A percentile compares a stretch with the other conserved stretches of the same genome.
Evolutionary conservation across 1,284 basidiomycete genomes (phyloP).

Genomic region (Thecaphora frezii): DNA sequence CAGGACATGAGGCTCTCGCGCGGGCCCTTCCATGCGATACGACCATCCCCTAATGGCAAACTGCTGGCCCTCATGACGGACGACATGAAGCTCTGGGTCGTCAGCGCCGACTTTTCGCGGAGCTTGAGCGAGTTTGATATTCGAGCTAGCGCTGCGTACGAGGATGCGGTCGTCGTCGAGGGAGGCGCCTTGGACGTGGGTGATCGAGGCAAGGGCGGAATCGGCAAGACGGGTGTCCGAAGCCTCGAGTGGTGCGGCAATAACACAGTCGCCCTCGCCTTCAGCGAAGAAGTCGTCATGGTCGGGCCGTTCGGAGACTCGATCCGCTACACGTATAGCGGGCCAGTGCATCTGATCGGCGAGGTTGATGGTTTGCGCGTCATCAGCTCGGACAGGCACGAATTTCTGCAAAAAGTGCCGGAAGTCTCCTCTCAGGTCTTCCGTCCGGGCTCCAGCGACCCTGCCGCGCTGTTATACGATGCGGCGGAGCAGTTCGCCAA

Average conservation of each 20-base stretch:
- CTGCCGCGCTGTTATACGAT: constrained; percentile 87
- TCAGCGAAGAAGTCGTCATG: constrained; percentile 76
- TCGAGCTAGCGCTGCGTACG: constrained; percentile 32
- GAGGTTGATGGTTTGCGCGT: constrained; percentile 87
- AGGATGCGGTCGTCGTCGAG: constrained; percentile 22
- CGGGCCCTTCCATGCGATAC: constrained; percentile 83
- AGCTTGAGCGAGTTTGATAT: constrained; percentile 78
- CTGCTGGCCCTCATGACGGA: constrained; percentile 81
- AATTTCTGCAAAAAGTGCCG: constrained; percentile 83
- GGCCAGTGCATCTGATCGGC: constrained; percentile 74
- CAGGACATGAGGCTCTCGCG: constrained; percentile 68
- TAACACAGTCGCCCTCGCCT: constrained; percentile 86
- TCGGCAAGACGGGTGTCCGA: constrained; percentile 42
- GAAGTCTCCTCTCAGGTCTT: constrained; percentile 63
- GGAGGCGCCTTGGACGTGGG: constrained; percentile 5
- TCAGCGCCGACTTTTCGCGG: constrained; percentile 86
- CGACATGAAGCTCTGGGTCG: constrained; percentile 79
- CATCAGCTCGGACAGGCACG: constrained; percentile 75
- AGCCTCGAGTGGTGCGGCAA: constrained; percentile 89
- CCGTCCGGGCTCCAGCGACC: constrained; percentile 85
- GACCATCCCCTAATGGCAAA: constrained; percentile 89
- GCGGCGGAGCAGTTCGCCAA: constrained; percentile 83
- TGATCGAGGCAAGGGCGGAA: constrained; percentile 18
- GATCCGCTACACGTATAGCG: constrained; percentile 79
- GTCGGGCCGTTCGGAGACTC: constrained; percentile 90